Evolutionary conservation across 768 basidiomycete species (phyloP), one percentile per base, ranked within the genome.

Genomic region (Nidularia pulvinata): DNA sequence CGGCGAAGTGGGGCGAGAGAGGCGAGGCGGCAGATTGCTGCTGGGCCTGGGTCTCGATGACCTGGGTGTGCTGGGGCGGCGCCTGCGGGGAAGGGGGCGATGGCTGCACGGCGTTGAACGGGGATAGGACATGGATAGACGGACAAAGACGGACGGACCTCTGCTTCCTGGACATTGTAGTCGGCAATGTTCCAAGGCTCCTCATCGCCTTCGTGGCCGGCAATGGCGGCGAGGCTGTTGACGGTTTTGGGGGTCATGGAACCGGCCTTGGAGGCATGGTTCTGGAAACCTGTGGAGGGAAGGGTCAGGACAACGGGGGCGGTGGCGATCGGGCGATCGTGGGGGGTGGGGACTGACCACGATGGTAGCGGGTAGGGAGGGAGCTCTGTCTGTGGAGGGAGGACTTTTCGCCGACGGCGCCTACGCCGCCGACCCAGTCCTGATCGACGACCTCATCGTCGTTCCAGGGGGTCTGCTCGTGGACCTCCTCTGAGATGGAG

Each of bases 131-230:
- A 25, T 25, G 4, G 25, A 25, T 25, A 51, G 52, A 55, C 48
- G 55, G 48, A 55, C 51, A 33, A 60, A 46, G 49, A 9, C 25
- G 30, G 55, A 53, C 22, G 63, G 56, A 89, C 91, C 70, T 90
- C 88, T 33, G 89, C 89, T 50, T 86, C 86, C 54, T 83, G 75
- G 10, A 69, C 74, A 71, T 65, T 81, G 70, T 69, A 76, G 34
- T 77, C 80, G 39, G 84, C 83, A 43, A 78, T 73, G 66, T 91
- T 89, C 92, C 92, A 94, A 52, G 91, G 88, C 58, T 93, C 91
- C 65, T 94, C 91, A 55, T 92, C 91, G 59, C 87, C 90, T 60
- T 94, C 91, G 62, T 91, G 88, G 42, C 90, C 91, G 49, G 89
- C 85, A 69, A 94, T 93, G 51, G 89, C 89, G 35, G 88, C 82